Evolutionary conservation across 75 land plant species (phyloP), one percentile per base, ranked within the genome.

Genomic region (Gnetum montanum): DNA sequence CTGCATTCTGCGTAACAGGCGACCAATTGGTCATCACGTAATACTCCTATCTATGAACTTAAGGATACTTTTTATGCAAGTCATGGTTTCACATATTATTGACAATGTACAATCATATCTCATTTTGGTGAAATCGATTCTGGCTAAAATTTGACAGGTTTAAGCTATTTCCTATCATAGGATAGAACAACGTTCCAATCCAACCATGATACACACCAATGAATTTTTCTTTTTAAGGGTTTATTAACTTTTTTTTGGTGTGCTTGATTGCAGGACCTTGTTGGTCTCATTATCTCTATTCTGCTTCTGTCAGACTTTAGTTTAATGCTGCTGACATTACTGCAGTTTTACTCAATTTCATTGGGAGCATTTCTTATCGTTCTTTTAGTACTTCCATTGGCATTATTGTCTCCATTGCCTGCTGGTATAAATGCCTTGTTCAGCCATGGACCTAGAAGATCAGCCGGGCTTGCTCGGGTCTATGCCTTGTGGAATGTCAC

Each of bases 351-450:
- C 66, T 88, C 94, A 12, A 76, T 88, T 41, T 85, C 95, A 26
- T 31, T 82, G 63, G 73, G 27, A 7, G 84, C 84, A 31, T 64
- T 88, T 35, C 75, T 93, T 67, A 46, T 88, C 12, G 89, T 88
- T 50, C 60, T 93, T 46, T 66, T 93, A 34, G 51, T 88, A 37
- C 73, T 93, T 43, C 98, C 98, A 16, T 65, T 93, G 38, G 90
- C 90, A 18, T 74, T 91, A 34, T 40, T 93, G 24, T 69, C 74
- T 27, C 95, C 98, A 8, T 85, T 90, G 38, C 90, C 95, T 58
- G 90, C 95, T 63, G 98, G 98, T 46, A 79, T 93, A 38, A 89
- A 80, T 75, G 94, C 95, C n/a, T 62, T 93, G 30, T 93, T 93
- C 69, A 88, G 95, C 58, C 98, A 93, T 69, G 95, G 95, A 16